Evolutionary conservation across 1,139 yeast species (phyloP).

Genomic region (Sugiyamaella pinicola): DNA sequence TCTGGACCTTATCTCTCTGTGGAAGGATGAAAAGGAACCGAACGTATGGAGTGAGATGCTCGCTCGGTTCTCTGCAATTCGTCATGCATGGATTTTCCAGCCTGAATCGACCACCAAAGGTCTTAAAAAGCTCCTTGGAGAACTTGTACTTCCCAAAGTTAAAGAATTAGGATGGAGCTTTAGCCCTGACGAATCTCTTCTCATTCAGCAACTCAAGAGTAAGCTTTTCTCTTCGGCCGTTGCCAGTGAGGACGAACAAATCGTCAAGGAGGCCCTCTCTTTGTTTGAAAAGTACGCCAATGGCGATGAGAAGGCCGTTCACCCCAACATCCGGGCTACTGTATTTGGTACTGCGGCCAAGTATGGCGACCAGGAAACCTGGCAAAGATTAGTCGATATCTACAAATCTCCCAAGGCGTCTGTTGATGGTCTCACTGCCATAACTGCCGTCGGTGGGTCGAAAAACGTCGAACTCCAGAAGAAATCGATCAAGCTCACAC

Average conservation of each 20-base stretch:
- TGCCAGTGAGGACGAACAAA: constrained; percentile 57
- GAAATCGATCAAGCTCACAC: constrained; percentile 60
- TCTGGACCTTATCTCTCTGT: constrained; percentile 62
- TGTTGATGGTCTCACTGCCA: constrained; percentile 77
- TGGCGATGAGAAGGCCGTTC: constrained; percentile 66
- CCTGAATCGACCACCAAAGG: constrained; percentile 57
- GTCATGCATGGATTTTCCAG: constrained; percentile 72
- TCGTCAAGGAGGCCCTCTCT: constrained; percentile 55
- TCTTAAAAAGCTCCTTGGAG: constrained; percentile 59
- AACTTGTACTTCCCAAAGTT: constrained; percentile 62
- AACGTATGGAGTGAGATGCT: constrained; percentile 74
- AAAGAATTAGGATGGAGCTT: constrained; percentile 72
- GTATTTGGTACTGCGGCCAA: constrained; percentile 71
- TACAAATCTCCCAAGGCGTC: constrained; percentile 66
- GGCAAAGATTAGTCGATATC: constrained; percentile 62
- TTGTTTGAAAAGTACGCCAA: constrained; percentile 60
- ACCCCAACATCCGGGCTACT: constrained; percentile 76
- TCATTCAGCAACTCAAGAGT: constrained; percentile 74
- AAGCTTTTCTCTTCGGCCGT: constrained; percentile 72
- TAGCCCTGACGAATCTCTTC: constrained; percentile 62
- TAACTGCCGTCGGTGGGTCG: constrained; percentile 74
- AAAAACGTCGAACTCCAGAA: constrained; percentile 58
- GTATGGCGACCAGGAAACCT: constrained; percentile 59
- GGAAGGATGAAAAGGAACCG: constrained; percentile 57
- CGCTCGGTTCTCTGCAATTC: constrained; percentile 56